Base-by-base conservation (phyloP, 331 rosid species). In the Ulmus americana region DNA sequence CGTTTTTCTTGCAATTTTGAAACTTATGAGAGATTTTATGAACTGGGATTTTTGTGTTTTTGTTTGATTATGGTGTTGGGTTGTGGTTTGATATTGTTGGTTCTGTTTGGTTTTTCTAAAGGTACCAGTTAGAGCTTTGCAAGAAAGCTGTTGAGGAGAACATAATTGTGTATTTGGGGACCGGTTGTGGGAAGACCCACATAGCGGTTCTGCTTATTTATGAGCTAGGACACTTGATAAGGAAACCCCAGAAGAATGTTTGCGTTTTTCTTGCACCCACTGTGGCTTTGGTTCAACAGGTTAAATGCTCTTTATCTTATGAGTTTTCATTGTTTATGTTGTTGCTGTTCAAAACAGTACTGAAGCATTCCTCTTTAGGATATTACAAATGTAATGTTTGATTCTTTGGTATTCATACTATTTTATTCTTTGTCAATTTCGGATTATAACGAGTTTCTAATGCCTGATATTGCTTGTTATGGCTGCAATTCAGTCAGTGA, bases 121-220 rank as follows among this genome's bases (percentile, higher is more conserved):
- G 98, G 84, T 92, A 89, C 63, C 96, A 92, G 47, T 65, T 85
- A 85, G 95, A 85, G 55, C 79, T 92, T 20, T 89, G 96, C 79
- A 70, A 80, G 78, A 83, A 75, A 74, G 98, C 98, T 59, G 16
- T 83, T 83, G 86, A 89, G 79, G 96, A 92, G 83, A 92, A 92
- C 72, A 77, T 83, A 67, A 83, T 92, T 65, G 96, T 92, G 52
- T 92, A 85, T 77, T 70, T 92, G 71, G 98, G 87, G 70, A 92
- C 98, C 18, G 98, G 98, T 63, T 85, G 87, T 72, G 98, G 98
- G 64, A 92, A 92, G 84, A 92, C 98, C 54, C 98, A 81, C 84
- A 86, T 92, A 39, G 89, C 98, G 13, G 86, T 89, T 66, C 79
- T 92, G 78, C 91, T 92, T 55, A 86, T 92, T 22, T 71, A 85